These are phyloP conservation scores for Phytomonas sp. DNA, from an alignment of 208 protist genomes.

Conservation along the genomic window DNA sequence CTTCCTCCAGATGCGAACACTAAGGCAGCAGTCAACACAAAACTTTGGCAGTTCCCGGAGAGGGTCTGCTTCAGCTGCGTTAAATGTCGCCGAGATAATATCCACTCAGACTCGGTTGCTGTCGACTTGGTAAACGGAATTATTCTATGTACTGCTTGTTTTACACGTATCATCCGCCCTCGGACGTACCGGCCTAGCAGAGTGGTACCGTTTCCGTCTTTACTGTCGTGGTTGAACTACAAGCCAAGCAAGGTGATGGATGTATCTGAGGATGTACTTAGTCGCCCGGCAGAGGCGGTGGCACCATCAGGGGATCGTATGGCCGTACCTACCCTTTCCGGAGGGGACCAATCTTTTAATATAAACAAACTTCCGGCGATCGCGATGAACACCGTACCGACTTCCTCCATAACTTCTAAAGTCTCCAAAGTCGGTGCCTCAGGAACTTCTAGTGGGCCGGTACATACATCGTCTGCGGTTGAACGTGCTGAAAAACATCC, in stretches of 20 bases:
- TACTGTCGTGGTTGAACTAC: conserved; percentile 82
- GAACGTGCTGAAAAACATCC: conserved; percentile 31
- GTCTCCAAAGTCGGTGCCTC: conserved; percentile 1
- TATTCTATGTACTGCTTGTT: conserved; percentile 64
- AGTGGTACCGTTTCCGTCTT: conserved; percentile 73
- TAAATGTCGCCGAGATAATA: conserved; percentile 71
- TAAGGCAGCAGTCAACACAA: conserved; percentile 38
- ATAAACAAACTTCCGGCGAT: conserved; percentile 56
- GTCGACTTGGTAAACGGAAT: conserved; percentile 55
- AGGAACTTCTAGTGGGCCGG: background rate
- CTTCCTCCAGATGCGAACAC: conserved; percentile 65
- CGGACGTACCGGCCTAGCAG: conserved; percentile 62
- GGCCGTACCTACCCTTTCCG: conserved; percentile 26
- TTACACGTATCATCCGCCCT: conserved; percentile 66
- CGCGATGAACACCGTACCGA: conserved; percentile 39
- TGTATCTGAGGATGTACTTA: conserved; percentile 56
- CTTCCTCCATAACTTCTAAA: conserved; percentile 7
- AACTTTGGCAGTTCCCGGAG: conserved; percentile 62
- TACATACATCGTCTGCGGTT: background rate
- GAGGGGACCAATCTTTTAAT: conserved; percentile 31
- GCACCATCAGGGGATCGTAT: conserved; percentile 68
- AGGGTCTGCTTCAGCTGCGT: conserved; percentile 61
- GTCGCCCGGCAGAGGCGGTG: conserved; percentile 69
- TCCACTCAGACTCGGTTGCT: conserved; percentile 61
- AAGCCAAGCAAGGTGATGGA: conserved; percentile 49